Conservation (phyloP, 352 stramenopile species). For the Pythium aphanidermatum region DNA sequence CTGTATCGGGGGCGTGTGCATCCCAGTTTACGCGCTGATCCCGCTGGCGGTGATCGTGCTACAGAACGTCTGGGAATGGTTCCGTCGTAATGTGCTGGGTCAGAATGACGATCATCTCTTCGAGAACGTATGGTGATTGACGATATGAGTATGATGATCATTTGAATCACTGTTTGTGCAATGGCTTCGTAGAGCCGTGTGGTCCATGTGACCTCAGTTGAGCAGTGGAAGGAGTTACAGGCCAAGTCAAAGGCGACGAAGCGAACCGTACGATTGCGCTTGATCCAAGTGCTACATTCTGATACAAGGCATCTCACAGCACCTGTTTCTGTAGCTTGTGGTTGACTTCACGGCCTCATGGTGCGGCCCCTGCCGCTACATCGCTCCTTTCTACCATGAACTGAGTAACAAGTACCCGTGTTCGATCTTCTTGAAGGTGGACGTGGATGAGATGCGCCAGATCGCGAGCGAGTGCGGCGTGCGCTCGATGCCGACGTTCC, state of each 20-base stretch:
- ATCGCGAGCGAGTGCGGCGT: constrained; percentile 70
- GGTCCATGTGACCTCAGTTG: constrained; percentile 57
- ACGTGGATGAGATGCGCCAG: constrained; percentile 81
- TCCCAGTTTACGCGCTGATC: constrained; percentile 70
- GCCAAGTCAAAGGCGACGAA: constrained; percentile 61
- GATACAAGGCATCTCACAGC: too few relatives aligned
- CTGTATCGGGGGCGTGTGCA: constrained; percentile 72
- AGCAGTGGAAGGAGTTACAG: constrained; percentile 74
- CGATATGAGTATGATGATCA: too few relatives aligned
- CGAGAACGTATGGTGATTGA: constrained; percentile 20
- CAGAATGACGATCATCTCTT: constrained; percentile 39
- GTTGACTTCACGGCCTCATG: constrained; percentile 88
- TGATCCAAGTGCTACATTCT: too few relatives aligned
- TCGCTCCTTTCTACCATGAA: constrained; percentile 81
- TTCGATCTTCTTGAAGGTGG: constrained; percentile 86
- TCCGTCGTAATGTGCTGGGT: constrained; percentile 58
- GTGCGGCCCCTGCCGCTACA: constrained; percentile 85
- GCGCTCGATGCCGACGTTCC: constrained; percentile 94
- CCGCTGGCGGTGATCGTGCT: constrained; percentile 67
- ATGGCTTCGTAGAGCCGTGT: constrained; percentile 39
- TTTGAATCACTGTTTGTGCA: background rate
- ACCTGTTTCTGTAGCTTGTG: too few relatives aligned
- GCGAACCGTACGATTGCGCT: constrained; percentile 30
- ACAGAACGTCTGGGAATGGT: constrained; percentile 62
- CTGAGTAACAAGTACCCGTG: constrained; percentile 80